These are phyloP conservation scores for Psilocybe mexicana DNA, from an alignment of 1,284 basidiomycete genomes.

Conservation along the genomic window DNA sequence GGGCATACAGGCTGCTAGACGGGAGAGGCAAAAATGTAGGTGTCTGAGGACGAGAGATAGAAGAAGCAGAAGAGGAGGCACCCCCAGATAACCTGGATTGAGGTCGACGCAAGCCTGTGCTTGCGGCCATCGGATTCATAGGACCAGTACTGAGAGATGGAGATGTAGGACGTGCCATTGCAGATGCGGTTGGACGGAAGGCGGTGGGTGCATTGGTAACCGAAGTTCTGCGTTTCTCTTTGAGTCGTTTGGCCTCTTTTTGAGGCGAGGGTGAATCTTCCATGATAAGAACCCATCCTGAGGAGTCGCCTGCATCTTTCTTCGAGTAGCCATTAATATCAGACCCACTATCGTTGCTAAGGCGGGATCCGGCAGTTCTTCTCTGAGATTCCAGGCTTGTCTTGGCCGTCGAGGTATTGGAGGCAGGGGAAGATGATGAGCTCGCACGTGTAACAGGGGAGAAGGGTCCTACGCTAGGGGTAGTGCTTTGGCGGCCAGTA, in stretches of 20 bases:
- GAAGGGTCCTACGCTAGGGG: conserved; percentile 31
- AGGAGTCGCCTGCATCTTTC: conserved; percentile 55
- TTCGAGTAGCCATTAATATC: conserved; percentile 36
- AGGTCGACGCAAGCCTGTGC: conserved; percentile 43
- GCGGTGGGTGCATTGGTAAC: conserved; percentile 53
- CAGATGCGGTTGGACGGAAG: conserved; percentile 32
- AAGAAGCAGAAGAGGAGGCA: conserved; percentile 64
- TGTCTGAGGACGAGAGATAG: conserved; percentile 70
- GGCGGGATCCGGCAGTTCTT: conserved; percentile 42
- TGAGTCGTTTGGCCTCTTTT: conserved; percentile 48
- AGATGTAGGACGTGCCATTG: conserved; percentile 25
- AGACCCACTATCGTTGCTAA: conserved; percentile 42
- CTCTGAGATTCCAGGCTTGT: conserved; percentile 43
- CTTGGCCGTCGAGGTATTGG: conserved; percentile 40
- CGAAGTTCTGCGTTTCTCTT: conserved; percentile 52
- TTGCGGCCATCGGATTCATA: conserved; percentile 22
- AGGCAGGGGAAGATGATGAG: conserved; percentile 39
- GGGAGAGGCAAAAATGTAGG: conserved; percentile 75
- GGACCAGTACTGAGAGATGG: conserved; percentile 38
- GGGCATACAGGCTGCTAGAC: conserved; percentile 46
- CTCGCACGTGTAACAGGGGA: conserved; percentile 27
- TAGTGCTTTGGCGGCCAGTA: conserved; percentile 48
- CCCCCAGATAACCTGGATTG: conserved; percentile 69
- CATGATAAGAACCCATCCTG: conserved; percentile 83
- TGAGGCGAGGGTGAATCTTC: conserved; percentile 75